Evolutionary conservation across 1,139 yeast genomes (phyloP).

Genomic region (Pichia sp.): DNA sequence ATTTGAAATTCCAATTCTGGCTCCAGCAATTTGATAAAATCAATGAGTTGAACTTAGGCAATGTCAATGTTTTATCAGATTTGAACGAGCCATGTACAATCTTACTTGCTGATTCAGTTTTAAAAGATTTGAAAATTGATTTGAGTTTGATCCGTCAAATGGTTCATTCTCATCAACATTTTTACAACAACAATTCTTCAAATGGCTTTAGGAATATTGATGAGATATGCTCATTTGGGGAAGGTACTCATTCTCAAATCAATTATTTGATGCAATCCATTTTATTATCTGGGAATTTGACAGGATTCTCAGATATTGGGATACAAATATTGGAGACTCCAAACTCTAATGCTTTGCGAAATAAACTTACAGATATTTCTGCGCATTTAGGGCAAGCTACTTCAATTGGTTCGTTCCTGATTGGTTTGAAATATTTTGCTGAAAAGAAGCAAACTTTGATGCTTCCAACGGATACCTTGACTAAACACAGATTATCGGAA

Average conservation of each 20-base stretch:
- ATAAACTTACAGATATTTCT: constrained; percentile 49
- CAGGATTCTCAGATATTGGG: constrained; percentile 44
- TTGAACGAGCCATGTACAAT: constrained; percentile 56
- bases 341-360: constrained; percentile 35
- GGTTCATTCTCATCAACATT: constrained; percentile 53
- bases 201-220: constrained; percentile 46
- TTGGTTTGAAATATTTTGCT: constrained; percentile 58
- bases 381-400: constrained; percentile 85
- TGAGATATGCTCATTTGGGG: constrained; percentile 70
- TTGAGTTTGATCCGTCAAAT: constrained; percentile 51
- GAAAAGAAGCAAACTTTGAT: constrained; percentile 42
- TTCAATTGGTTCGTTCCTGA: constrained; percentile 58
- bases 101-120: constrained; percentile 43
- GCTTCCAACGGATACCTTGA: constrained; percentile 58
- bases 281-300: constrained; percentile 46
- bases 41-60: constrained; percentile 29
- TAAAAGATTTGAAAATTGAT: constrained; percentile 45
- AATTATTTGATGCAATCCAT: constrained; percentile 62
- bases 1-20: constrained; percentile 58
- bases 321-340: constrained; percentile 40
- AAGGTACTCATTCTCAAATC: constrained; percentile 70
- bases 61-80: constrained; percentile 32
- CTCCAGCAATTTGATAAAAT: constrained; percentile 42
- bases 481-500: constrained; percentile 50
- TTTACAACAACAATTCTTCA: constrained; percentile 38